Base-by-base conservation (phyloP, 1,284 basidiomycete species). In the Coriolopsis trogii region DNA sequence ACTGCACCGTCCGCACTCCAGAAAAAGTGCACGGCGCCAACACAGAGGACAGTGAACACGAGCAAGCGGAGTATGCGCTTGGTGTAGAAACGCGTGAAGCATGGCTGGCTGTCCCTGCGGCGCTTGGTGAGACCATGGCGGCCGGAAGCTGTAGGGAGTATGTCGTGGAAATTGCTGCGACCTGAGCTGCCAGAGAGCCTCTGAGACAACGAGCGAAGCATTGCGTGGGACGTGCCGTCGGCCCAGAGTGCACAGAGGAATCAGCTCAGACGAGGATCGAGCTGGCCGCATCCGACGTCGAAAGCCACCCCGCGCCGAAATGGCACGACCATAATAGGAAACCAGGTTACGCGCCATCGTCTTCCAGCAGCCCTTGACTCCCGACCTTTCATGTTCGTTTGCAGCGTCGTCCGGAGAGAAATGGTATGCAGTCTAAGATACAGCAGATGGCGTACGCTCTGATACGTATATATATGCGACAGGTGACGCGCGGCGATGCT, bases 171-270 rank as follows among this genome's bases (percentile, higher is more conserved):
- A 9, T 28, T 29, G 23, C 43, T 41, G 6, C 42, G 49, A 4
- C 51, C 44, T 0, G 41, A 9, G 37, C 23, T 36, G 36, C 25
- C 31, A 20, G 51, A 37, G 30, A 56, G 26, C 16, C 40, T 39
- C 13, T 40, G 46, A 5, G 56, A 51, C 16, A 58, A 40, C 18
- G 56, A 58, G 23, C 52, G 56, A 25, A 58, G 46, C 56, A 58
- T 58, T 43, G 36, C 30, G 38, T 26, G 46, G 28, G 8, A 13
- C 28, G 33, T n/a, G n/a, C n/a, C n/a, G n/a, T n/a, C n/a, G n/a
- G n/a, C n/a, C n/a, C n/a, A n/a, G n/a, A n/a, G n/a, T n/a, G n/a
- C n/a, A n/a, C n/a, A n/a, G n/a, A n/a, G n/a, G n/a, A n/a, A n/a
- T n/a, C n/a, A n/a, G n/a, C n/a, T n/a, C n/a, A 16, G 33, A 36